phyloP scores from a whole-genome alignment of 768 basidiomycete genomes.

The Pleurotus eryngii region DNA sequence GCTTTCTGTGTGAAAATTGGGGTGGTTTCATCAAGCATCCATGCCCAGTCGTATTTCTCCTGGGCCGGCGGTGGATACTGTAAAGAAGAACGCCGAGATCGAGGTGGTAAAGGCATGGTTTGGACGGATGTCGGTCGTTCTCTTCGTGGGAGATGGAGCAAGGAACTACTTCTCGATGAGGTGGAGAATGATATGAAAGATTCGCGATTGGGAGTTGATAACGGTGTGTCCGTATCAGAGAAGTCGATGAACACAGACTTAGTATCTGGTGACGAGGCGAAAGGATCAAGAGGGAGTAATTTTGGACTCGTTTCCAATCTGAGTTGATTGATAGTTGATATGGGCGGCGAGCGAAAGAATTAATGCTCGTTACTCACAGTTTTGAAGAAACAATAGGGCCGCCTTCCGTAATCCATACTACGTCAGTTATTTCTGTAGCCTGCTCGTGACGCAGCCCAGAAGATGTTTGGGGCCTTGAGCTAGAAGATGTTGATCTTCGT shows the following conservation, averaged over 20 bases:
- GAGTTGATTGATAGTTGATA: slow-evolving; percentile 8
- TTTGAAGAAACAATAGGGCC: slow-evolving; percentile 3
- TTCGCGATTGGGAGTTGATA: slow-evolving; percentile 27
- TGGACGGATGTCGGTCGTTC: slow-evolving; percentile 23
- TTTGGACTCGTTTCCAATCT: slow-evolving; percentile 12
- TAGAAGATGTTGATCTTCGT: not conserved
- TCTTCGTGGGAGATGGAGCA: slow-evolving; percentile 14
- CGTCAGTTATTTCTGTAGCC: not conserved
- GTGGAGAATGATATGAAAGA: slow-evolving; percentile 40
- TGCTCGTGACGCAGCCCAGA: slow-evolving; percentile 1
- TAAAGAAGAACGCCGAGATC: slow-evolving; percentile 28
- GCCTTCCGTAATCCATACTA: slow-evolving; percentile 6
- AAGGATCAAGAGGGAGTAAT: slow-evolving; percentile 31
- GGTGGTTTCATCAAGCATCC: slow-evolving; percentile 37
- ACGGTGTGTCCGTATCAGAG: slow-evolving; percentile 28
- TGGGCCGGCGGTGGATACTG: slow-evolving; percentile 23
- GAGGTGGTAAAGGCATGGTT: slow-evolving; percentile 24
- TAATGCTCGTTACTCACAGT: slow-evolving; percentile 7
- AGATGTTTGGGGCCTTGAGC: not conserved
- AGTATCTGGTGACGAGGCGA: slow-evolving; percentile 36
- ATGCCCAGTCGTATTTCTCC: slow-evolving; percentile 31
- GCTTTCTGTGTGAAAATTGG: slow-evolving; percentile 15
- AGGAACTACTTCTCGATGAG: slow-evolving; percentile 26
- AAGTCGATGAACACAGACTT: slow-evolving; percentile 43
- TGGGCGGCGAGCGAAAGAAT: not conserved